These are phyloP conservation scores for Pleurotus sapidus DNA, from an alignment of 768 basidiomycete species.

Conservation along the genomic window DNA sequence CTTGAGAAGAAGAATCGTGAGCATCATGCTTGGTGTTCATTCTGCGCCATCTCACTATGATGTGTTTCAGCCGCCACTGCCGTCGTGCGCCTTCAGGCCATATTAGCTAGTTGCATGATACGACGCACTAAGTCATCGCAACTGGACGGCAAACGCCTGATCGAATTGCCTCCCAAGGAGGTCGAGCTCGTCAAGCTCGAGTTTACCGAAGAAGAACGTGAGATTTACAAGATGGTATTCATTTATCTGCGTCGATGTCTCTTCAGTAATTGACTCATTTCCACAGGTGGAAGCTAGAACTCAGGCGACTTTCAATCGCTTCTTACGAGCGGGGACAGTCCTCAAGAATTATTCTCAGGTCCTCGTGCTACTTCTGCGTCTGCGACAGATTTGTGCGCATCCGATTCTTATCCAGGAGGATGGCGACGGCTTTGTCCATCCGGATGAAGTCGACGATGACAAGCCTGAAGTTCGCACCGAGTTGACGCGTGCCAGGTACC, in stretches of 20 bases:
- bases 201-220: slow-evolving; percentile 60
- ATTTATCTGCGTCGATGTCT: neutral
- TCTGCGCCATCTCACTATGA: neutral
- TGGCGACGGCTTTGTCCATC: slow-evolving; percentile 39
- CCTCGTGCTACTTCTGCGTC: slow-evolving; percentile 44
- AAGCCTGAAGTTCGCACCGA: slow-evolving; percentile 34
- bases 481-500: slow-evolving; percentile 39
- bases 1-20: slow-evolving; percentile 52
- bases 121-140: slow-evolving; percentile 62
- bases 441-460: slow-evolving; percentile 29
- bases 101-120: slow-evolving; percentile 50
- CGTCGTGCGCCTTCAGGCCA: slow-evolving; percentile 54
- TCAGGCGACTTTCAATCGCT: slow-evolving; percentile 65
- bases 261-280: neutral
- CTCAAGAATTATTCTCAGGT: slow-evolving; percentile 66
- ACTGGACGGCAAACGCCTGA: slow-evolving; percentile 66
- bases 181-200: slow-evolving; percentile 48
- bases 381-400: slow-evolving; percentile 70
- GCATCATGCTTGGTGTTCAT: slow-evolving; percentile 12
- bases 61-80: slow-evolving; percentile 43
- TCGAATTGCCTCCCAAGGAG: slow-evolving; percentile 59
- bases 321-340: slow-evolving; percentile 59
- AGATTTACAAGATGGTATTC: slow-evolving; percentile 54
- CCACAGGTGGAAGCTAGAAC: slow-evolving; percentile 46
- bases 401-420: slow-evolving; percentile 63